phyloP scores from a whole-genome alignment of 345 rosid genomes.

The Dipteronia sinensis region DNA sequence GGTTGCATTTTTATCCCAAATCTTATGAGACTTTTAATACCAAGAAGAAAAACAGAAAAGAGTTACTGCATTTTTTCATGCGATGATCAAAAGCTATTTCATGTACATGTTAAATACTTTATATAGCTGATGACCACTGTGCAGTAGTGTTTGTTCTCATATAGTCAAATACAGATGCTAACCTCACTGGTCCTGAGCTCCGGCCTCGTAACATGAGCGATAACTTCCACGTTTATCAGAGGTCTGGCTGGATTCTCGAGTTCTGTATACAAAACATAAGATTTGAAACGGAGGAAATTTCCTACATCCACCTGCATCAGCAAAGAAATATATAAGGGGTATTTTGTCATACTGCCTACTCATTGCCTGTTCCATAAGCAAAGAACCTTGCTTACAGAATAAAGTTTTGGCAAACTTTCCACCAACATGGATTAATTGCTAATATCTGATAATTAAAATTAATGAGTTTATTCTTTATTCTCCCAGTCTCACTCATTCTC shows the following conservation, averaged over 20 bases:
- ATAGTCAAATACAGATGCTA: slow-evolving; percentile 19
- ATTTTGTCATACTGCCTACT: not conserved
- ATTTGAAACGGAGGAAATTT: slow-evolving; percentile 80
- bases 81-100: not conserved
- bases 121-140: not conserved
- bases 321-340: not conserved
- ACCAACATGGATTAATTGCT: not conserved
- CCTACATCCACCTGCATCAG: slow-evolving; percentile 78
- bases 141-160: not conserved
- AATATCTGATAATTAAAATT: not conserved
- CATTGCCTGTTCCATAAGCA: not conserved
- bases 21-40: too few species aligned
- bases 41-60: too few species aligned
- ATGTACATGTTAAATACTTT: not conserved
- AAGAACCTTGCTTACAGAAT: not conserved
- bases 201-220: slow-evolving; percentile 81
- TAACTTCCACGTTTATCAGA: slow-evolving; percentile 70
- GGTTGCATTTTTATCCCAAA: too few species aligned
- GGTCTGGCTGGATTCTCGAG: slow-evolving; percentile 56
- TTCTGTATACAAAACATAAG: slow-evolving; percentile 77
- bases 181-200: slow-evolving; percentile 81
- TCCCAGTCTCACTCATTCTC: not conserved
- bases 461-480: not conserved
- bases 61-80: not conserved
- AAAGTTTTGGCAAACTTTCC: not conserved